phyloP scores from a whole-genome alignment of 2,329 filamentous ascomycete genomes.

The Nectriaceae sp. region DNA sequence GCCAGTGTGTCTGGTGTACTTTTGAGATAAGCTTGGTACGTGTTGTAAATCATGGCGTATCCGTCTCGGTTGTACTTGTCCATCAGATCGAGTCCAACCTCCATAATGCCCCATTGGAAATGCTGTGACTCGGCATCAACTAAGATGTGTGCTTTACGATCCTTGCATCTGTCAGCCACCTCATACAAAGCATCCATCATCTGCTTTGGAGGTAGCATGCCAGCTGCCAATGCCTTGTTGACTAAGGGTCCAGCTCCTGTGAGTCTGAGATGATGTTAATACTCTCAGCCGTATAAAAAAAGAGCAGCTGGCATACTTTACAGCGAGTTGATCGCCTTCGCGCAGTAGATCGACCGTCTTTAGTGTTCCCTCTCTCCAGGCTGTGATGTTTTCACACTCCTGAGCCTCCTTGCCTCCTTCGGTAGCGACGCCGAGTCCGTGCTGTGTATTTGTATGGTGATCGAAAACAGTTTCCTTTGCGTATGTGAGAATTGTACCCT shows the following conservation, averaged over 20 bases:
- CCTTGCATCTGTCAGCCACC: constrained; percentile 39
- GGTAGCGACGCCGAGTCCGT: constrained; percentile 30
- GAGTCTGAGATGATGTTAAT: constrained; percentile 26
- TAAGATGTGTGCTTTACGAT: constrained; percentile 43
- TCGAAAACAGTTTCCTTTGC: constrained; percentile 47
- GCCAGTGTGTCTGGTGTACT: constrained; percentile 43
- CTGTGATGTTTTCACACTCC: constrained; percentile 37
- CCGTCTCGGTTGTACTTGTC: constrained; percentile 41
- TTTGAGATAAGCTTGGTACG: constrained; percentile 60
- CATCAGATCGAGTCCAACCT: constrained; percentile 37
- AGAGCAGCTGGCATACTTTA: constrained; percentile 35
- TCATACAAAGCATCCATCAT: constrained; percentile 44
- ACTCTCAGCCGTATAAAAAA: neutral
- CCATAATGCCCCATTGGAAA: constrained; percentile 42
- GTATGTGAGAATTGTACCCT: constrained; percentile 59
- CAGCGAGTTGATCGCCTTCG: constrained; percentile 37
- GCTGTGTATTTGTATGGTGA: constrained; percentile 29
- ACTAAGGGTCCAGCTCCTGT: constrained; percentile 45
- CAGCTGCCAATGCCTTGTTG: constrained; percentile 38
- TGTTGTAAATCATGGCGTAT: constrained; percentile 45
- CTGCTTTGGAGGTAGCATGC: constrained; percentile 38
- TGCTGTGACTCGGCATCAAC: constrained; percentile 49
- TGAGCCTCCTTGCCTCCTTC: constrained; percentile 43
- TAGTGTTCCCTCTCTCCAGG: constrained; percentile 36
- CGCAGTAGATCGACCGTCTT: constrained; percentile 34